Conservation (phyloP, 352 stramenopile species). For the Pythium oligandrum region DNA sequence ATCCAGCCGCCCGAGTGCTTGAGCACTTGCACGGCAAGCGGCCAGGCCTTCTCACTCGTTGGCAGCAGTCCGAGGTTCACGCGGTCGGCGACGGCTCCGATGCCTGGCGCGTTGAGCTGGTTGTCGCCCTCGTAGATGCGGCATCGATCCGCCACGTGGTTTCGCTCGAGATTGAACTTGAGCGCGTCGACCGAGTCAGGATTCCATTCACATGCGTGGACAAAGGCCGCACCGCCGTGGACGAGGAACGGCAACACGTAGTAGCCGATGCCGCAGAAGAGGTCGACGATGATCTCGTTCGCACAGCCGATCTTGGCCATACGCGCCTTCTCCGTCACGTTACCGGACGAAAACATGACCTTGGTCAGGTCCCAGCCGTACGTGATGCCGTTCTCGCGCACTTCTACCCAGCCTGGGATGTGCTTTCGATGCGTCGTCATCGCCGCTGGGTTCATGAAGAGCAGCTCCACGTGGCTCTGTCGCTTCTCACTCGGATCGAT, state of each 20-base stretch:
- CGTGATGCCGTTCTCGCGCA: constrained; percentile 91
- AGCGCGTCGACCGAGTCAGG: constrained; percentile 89
- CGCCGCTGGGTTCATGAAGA: constrained; percentile 49
- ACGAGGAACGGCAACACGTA: constrained; percentile 95
- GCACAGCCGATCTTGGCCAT: constrained; percentile 85
- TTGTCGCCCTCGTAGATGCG: constrained; percentile 90
- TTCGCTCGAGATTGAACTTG: constrained; percentile 89
- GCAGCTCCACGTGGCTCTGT: constrained; percentile 69
- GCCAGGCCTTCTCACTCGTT: constrained; percentile 93
- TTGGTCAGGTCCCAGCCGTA: constrained; percentile 94
- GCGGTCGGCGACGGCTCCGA: constrained; percentile 83
- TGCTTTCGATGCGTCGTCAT: constrained; percentile 33
- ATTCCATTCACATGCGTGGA: constrained; percentile 96
- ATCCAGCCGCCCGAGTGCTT: constrained; percentile 89
- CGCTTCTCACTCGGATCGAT: constrained; percentile 76
- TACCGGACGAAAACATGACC: constrained; percentile 97
- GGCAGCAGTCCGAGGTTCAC: constrained; percentile 94
- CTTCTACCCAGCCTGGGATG: constrained; percentile 69
- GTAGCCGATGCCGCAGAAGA: constrained; percentile 98
- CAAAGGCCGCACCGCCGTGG: constrained; percentile 82
- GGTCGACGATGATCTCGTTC: constrained; percentile 91
- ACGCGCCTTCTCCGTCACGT: constrained; percentile 95
- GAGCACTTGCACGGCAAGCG: constrained; percentile 88
- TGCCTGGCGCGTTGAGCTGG: constrained; percentile 59
- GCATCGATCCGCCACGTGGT: constrained; percentile 82